A percentile compares a stretch with the other conserved stretches of the same genome.
Evolutionary conservation across 1,284 basidiomycete genomes (phyloP).

Genomic region (Blastosporella zonata): DNA sequence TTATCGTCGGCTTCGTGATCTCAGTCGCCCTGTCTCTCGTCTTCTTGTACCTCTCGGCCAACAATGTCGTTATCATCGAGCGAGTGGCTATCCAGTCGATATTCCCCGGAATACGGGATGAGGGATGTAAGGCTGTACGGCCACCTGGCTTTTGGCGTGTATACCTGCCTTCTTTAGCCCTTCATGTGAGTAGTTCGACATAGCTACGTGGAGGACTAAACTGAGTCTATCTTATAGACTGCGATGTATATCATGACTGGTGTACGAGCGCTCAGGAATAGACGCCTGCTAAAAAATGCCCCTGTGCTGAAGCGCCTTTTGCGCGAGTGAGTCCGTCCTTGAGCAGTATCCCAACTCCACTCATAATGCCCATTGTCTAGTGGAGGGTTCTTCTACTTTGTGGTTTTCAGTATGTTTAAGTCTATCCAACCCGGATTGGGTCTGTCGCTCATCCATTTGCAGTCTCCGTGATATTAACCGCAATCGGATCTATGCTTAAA

Average conservation of each 20-base stretch:
- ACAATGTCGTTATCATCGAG: slow-evolving; percentile 17
- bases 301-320: slow-evolving; percentile 35
- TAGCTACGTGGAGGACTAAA: background rate
- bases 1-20: slow-evolving; percentile 26
- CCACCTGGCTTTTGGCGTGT: slow-evolving; percentile 32
- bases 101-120: slow-evolving; percentile 14
- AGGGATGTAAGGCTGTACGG: slow-evolving; percentile 32
- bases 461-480: slow-evolving; percentile 34
- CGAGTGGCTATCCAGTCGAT: background rate
- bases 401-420: slow-evolving; percentile 29
- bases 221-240: slow-evolving; percentile 23
- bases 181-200: slow-evolving; percentile 30
- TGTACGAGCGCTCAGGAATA: slow-evolving; percentile 30
- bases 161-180: slow-evolving; percentile 33
- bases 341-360: background rate
- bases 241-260: slow-evolving; percentile 33
- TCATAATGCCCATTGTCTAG: slow-evolving; percentile 10
- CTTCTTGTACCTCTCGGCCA: slow-evolving; percentile 22
- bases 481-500: slow-evolving; percentile 32
- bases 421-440: background rate
- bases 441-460: background rate
- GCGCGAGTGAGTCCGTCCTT: slow-evolving; percentile 35
- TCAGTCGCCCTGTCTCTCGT: slow-evolving; percentile 28
- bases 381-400: slow-evolving; percentile 35
- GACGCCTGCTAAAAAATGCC: slow-evolving; percentile 29